Base-by-base conservation (phyloP, 768 basidiomycete species). In the Serendipita sp. region DNA sequence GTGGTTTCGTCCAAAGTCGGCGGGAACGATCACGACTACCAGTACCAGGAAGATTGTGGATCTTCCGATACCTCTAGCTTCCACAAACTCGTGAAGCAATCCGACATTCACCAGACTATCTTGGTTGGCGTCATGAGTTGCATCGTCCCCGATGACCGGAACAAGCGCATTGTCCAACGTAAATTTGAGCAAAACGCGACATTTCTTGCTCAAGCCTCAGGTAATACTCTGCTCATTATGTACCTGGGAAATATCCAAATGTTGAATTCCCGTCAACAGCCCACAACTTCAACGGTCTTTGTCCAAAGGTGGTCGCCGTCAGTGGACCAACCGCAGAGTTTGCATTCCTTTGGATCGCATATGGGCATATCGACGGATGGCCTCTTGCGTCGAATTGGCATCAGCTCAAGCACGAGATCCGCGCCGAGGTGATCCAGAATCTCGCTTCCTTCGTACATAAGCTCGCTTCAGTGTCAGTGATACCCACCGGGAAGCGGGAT, bases 381-480 rank as follows among this genome's bases (percentile, higher is more conserved):
- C 56, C 56, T 28, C 56, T 60, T 35, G 16, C 56, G 8, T 30
- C 56, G 3, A 60, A 60, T n/a, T 60, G 56, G 56, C 56, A 60
- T n/a, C 56, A 60, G n/a, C 56, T 60, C 34, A 24, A 30, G 56
- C 56, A 16, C 18, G 35, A 8, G 28, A 37, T 32, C 10, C 56
- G 56, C 16, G 35, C 11, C 5, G 16, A 24, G 16, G 56, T 60
- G 10, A 37, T 60, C 56, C 11, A 60, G 5, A 60, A 60, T 35
- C 24, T 60, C 8, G 56, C 56, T 10, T 28, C 24, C 24, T 60
- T 30, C 35, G 34, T 37, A 11, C 7, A 8, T 35, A 10, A 60
- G 16, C 56, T 60, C 35, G 56, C 56, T n/a, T n/a, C 35, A 30
- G 35, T 60, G 13, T 28, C 24, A 4, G 24, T 8, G 24, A 51